Evolutionary conservation across 169 alveolate species (phyloP).

Genomic region (Cardiosporidium cionae): DNA sequence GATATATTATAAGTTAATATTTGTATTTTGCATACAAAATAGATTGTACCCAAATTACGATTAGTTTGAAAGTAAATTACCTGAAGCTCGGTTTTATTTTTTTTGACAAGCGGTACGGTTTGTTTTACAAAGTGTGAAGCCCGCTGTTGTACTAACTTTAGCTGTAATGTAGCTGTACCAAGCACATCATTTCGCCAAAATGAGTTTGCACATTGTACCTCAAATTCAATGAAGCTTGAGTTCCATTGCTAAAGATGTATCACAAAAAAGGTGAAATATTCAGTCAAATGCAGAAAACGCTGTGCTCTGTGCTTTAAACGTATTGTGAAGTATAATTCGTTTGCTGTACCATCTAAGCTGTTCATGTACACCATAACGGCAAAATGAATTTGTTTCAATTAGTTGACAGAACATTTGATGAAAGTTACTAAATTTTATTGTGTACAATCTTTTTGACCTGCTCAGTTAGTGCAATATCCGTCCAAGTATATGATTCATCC

Average conservation of each 20-base stretch:
- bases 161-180: conserved; percentile 71
- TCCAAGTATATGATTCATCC: conserved; percentile 80
- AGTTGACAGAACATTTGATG: too few species aligned
- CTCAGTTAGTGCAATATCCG: conserved; percentile 60
- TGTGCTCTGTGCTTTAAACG: too few species aligned
- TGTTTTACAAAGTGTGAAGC: conserved; percentile 66
- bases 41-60: too few species aligned
- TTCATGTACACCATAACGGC: too few species aligned
- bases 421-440: too few species aligned
- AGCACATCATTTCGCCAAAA: conserved; percentile 78
- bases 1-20: too few species aligned
- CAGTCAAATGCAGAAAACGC: too few species aligned
- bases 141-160: conserved; percentile 62
- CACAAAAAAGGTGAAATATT: not conserved
- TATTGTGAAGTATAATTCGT: not conserved
- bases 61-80: too few species aligned
- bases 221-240: conserved; percentile 73
- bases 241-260: conserved; percentile 57
- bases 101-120: conserved; percentile 24
- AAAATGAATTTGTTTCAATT: too few species aligned
- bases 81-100: conserved; percentile 21
- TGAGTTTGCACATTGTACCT: conserved; percentile 78
- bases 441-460: too few species aligned
- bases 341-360: not conserved
- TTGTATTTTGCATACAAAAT: too few species aligned